Evolutionary conservation across 1,139 yeast species (phyloP), one percentile per base, ranked within the genome.

Genomic region (Nakaseomyces sp.): DNA sequence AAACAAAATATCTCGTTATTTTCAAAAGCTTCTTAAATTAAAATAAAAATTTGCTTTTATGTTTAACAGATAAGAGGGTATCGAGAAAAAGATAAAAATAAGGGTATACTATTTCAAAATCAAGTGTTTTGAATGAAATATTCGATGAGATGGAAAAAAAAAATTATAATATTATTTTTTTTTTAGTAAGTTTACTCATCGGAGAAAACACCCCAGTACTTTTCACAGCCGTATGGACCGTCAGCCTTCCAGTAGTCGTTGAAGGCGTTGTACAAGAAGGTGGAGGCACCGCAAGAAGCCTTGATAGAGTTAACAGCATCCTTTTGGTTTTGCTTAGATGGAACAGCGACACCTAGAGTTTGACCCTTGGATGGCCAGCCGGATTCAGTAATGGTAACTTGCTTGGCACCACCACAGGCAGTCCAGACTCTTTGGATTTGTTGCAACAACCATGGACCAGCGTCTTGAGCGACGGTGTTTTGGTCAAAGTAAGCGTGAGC

Each of bases 401-500:
- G 54, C 67, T 82, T 81, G 45, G 65, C 56, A 56, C 76, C 73
- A 56, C 77, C 77, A 72, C 91, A 83, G 43, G 79, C 79, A 52
- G 74, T 64, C 66, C 76, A 71, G 57, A 83, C 83, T 64, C 77
- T 71, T 57, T 78, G 71, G 58, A 83, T 79, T 68, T 81, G 88
- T 51, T 69, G 61, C 58, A 76, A 58, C 57, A 82, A 71, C 87
- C 88, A 83, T 18, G 73, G 65, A 60, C 93, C 94, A 30, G 91
- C 76, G 55, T 77, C 70, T 7, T 67, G 67, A 52, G 91, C 87
- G 47, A 65, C 68, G 45, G 81, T 78, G 57, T 74, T 67, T 60
- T 84, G 81, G 65, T 81, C 88, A 70, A 84, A 83, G 76, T 71
- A 83, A 55, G 91, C 83, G 65, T 83, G 94, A 45, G 84, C 82